phyloP scores from a whole-genome alignment of 2,329 filamentous ascomycete species.

The Lojkania enalia region DNA sequence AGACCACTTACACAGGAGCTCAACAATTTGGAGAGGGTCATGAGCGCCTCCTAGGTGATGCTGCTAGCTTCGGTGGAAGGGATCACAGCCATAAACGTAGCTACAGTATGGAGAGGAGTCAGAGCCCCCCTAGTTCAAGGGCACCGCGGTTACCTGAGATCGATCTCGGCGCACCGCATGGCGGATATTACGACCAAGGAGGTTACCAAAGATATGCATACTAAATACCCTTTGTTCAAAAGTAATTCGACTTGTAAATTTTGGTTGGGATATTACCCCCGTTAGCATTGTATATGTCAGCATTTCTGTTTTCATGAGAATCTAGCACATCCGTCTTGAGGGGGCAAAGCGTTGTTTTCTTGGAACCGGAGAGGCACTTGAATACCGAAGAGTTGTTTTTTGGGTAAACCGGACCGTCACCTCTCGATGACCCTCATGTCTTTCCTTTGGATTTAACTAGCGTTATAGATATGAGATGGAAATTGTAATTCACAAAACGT shows the following conservation, averaged over 20 bases:
- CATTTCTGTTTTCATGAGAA: slow-evolving; percentile 6
- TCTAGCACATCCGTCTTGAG: background rate
- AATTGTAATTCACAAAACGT: slow-evolving; percentile 23
- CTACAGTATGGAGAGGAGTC: slow-evolving; percentile 26
- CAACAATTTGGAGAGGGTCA: slow-evolving; percentile 31
- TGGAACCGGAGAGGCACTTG: too few relatives aligned
- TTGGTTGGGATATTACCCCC: slow-evolving; percentile 6
- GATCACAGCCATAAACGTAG: slow-evolving; percentile 24
- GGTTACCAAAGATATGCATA: slow-evolving; percentile 31
- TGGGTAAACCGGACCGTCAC: too few relatives aligned
- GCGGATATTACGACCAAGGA: slow-evolving; percentile 20
- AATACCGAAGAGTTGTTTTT: too few relatives aligned
- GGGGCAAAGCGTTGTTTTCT: slow-evolving; percentile 5
- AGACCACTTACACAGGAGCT: slow-evolving; percentile 31
- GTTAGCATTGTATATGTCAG: slow-evolving; percentile 22
- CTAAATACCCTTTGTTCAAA: slow-evolving; percentile 21
- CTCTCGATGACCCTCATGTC: too few relatives aligned
- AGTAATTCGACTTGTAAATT: slow-evolving; percentile 24
- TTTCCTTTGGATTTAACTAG: slow-evolving; percentile 14
- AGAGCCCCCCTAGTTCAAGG: slow-evolving; percentile 24
- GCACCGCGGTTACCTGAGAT: slow-evolving; percentile 37
- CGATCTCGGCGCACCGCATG: slow-evolving; percentile 20
- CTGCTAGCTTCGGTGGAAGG: slow-evolving; percentile 31
- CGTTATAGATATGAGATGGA: slow-evolving; percentile 15
- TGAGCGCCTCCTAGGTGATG: slow-evolving; percentile 39